A percentile compares a stretch with the other conserved stretches of the same genome.
These are phyloP conservation scores for Populus hybrid DNA, from an alignment of 441 rosid genomes.

Conservation along the genomic window DNA sequence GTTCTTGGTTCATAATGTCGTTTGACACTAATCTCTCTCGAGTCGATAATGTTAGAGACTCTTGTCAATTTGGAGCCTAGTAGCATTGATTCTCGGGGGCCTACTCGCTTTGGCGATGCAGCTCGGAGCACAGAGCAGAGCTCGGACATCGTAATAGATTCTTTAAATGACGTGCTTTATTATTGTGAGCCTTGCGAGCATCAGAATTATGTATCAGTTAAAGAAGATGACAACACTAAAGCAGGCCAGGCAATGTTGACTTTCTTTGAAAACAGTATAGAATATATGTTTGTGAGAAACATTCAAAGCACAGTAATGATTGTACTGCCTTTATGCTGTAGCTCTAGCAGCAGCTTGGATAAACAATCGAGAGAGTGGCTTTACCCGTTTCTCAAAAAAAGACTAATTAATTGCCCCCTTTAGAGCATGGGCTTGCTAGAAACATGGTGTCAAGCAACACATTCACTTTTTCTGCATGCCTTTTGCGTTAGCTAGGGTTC, in stretches of 20 bases:
- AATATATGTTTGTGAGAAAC: not conserved
- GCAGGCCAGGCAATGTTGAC: slow-evolving; percentile 20
- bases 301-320: slow-evolving; percentile 7
- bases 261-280: slow-evolving; percentile 10
- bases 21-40: not conserved
- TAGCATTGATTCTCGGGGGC: slow-evolving; percentile 1
- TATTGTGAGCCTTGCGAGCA: slow-evolving; percentile 23
- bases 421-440: not conserved
- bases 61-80: not conserved
- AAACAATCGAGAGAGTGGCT: slow-evolving; percentile 21
- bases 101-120: not conserved
- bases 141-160: not conserved
- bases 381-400: slow-evolving; percentile 23
- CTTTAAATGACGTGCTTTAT: slow-evolving; percentile 10
- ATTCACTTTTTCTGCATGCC: not conserved
- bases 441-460: slow-evolving; percentile 10
- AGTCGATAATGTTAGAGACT: not conserved
- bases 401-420: slow-evolving; percentile 12
- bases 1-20: not conserved
- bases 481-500: not conserved
- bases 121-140: not conserved
- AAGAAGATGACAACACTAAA: slow-evolving; percentile 20
- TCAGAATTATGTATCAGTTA: slow-evolving; percentile 25
- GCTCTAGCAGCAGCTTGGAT: slow-evolving; percentile 15
- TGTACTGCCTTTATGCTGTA: slow-evolving; percentile 16